Base-by-base conservation (phyloP, 1,284 basidiomycete genomes). In the Takashimella koratensis region DNA sequence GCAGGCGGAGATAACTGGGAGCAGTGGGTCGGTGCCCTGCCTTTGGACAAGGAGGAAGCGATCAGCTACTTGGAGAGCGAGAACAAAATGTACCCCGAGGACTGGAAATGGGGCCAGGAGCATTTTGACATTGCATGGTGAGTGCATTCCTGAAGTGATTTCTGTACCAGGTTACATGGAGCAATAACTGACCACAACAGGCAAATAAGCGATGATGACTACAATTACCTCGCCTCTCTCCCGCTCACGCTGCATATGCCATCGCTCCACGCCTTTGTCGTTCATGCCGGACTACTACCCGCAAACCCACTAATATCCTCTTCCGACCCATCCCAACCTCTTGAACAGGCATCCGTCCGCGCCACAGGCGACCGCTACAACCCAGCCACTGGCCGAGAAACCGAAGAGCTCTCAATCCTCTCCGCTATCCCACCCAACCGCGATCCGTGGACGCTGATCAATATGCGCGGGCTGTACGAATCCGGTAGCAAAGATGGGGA, bases 231-330 rank as follows among this genome's bases (percentile, higher is more conserved):
- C 39, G 71, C 81, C 36, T 76, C 80, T 8, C 76, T 91, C 0
- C 90, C 92, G 1, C 75, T 91, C 26, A 79, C 82, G 48, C 76
- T 94, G 2, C 84, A 92, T 66, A 74, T 88, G n/a, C 88, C 90
- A 0, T 80, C 81, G 1, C 80, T 88, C 5, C 88, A 92, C 66
- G 76, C 84, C 2, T 86, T 85, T 74, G 79, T 94, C 52, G 88
- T 86, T 0, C 91, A 96, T 65, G 91, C 85, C 2, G 91, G 91
- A 3, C 63, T 96, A 19, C 79, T 94, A 2, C 81, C 90, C 0
- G 81, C 80, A 11, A 82, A 92, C 65, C 85, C 87, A 1, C 76
- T 73, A 10, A 59, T 60, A 40, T 53, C 57, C 75, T 52, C 67
- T 79, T 43, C 69, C 76, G 22, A 77, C 73, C 19, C 77, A 83